Base-by-base conservation (phyloP, 176 grass and related monocot genomes). In the Musa troglodytarum region DNA sequence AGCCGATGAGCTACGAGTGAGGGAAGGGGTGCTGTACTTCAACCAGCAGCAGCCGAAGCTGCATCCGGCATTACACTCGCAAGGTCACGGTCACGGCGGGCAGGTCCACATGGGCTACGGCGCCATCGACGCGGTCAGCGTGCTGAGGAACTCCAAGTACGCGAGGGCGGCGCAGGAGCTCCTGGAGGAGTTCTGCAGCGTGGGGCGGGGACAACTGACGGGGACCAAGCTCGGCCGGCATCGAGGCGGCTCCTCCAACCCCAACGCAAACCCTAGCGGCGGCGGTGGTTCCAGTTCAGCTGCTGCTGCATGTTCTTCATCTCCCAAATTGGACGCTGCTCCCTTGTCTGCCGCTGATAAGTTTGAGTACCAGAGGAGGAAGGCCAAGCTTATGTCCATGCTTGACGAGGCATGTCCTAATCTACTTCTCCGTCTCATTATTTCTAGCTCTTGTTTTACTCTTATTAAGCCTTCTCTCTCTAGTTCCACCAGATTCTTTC, bases 341-440 rank as follows among this genome's bases (percentile, higher is more conserved):
- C 88, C 84, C 54, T 90, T 99, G 20, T 94, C 90, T 69, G 88
- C 91, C 43, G 90, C 96, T 19, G 90, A 99, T 70, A 86, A 91
- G 61, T 99, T 94, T 57, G 96, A 99, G 74, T 83, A 99, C 69
- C 91, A 99, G 79, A 86, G 96, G 74, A 99, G 92, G 90, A 99
- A 99, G 76, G 82, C 88, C 64, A 99, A 99, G 81, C 87, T 99
- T 70, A 90, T 99, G 84, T 92, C 96, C 86, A 99, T 99, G 96
- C 91, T 99, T 77, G 96, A 99, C 78, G 96, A 99, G 96, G 96
- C 88, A 99, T 84, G 96, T 99, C 17, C 28, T 17, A 15, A 20
- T 56, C 53, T 74, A 22, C 28, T 11, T 54, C 71, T 73, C 52
- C 22, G 0, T 16, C 51, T 9, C 20, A 43, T 26, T 4, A 17